These are phyloP conservation scores for Myriosclerotinia curreyana DNA, from an alignment of 2,329 filamentous ascomycete genomes.

Conservation along the genomic window DNA sequence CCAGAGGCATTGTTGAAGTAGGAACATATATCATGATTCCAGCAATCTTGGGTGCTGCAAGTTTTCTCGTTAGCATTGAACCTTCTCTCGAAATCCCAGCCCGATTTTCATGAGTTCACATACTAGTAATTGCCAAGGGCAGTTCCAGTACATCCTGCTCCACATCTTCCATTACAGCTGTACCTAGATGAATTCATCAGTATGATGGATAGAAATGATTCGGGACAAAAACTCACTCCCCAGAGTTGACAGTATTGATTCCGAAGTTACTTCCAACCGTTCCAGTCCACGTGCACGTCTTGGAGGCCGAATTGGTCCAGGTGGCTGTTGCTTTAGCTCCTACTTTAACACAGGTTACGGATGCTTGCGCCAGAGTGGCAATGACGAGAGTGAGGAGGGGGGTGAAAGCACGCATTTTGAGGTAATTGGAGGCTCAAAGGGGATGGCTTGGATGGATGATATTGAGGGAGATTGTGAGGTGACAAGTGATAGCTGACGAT, in stretches of 20 bases:
- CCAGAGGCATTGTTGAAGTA: slow-evolving; percentile 50
- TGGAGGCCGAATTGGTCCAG: slow-evolving; percentile 46
- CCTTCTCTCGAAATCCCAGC: neutral
- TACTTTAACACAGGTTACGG: slow-evolving; percentile 43
- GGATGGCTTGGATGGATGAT: neutral
- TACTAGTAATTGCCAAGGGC: slow-evolving; percentile 47
- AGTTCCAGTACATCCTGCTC: slow-evolving; percentile 46
- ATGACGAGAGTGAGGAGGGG: neutral
- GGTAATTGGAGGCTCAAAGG: neutral
- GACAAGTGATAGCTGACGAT: too few relatives aligned
- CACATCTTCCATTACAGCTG: slow-evolving; percentile 50
- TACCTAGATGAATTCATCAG: slow-evolving; percentile 41
- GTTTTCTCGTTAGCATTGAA: neutral
- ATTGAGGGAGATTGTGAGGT: neutral
- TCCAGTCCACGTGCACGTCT: slow-evolving; percentile 46
- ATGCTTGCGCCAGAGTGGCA: slow-evolving; percentile 9
- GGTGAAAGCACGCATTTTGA: neutral
- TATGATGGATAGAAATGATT: neutral
- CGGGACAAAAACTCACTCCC: slow-evolving; percentile 43
- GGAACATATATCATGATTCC: slow-evolving; percentile 50
- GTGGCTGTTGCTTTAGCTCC: slow-evolving; percentile 45
- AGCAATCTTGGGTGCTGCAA: slow-evolving; percentile 47
- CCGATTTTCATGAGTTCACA: neutral
- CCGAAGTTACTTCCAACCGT: slow-evolving; percentile 50
- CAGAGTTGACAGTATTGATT: slow-evolving; percentile 41